Conservation (phyloP, 768 basidiomycete species). For the Termitomyces sp. region DNA sequence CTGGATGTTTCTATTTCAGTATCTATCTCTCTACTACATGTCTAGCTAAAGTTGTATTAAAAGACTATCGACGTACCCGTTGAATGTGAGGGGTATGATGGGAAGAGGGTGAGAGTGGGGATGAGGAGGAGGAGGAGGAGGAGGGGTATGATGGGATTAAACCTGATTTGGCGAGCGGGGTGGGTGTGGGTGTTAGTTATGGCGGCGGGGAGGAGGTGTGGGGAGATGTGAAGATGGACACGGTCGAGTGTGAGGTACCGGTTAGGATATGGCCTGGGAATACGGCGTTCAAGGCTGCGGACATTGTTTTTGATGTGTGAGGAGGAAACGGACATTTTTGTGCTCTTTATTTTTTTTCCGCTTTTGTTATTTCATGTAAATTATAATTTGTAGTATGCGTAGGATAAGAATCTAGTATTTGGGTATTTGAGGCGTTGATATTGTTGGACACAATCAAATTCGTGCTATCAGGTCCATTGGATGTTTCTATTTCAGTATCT, state of each 20-base stretch:
- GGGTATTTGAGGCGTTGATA: too few relatives aligned
- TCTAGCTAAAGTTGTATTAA: too few relatives aligned
- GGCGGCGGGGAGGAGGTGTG: slow-evolving; percentile 57
- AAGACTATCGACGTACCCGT: too few relatives aligned
- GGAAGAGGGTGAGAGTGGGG: slow-evolving; percentile 57
- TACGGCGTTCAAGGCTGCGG: slow-evolving; percentile 76
- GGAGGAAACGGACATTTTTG: neutral
- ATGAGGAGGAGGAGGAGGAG: slow-evolving; percentile 48
- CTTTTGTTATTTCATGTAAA: neutral
- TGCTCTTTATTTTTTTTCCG: neutral
- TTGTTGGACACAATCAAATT: too few relatives aligned
- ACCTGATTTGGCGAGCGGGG: slow-evolving; percentile 40
- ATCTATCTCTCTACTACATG: too few relatives aligned
- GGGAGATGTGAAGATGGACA: slow-evolving; percentile 70
- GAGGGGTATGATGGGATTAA: slow-evolving; percentile 45
- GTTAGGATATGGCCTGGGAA: slow-evolving; percentile 87
- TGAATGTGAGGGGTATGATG: slow-evolving; percentile 28
- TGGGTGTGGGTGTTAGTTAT: slow-evolving; percentile 47
- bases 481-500: too few relatives aligned
- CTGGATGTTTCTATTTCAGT: too few relatives aligned
- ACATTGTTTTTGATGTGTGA: slow-evolving; percentile 69
- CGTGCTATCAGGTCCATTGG: too few relatives aligned
- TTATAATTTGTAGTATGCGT: neutral
- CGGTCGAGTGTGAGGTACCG: slow-evolving; percentile 92
- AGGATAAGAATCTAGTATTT: neutral